phyloP scores from a whole-genome alignment of 345 rosid genomes.

The Hibiscus syriacus region DNA sequence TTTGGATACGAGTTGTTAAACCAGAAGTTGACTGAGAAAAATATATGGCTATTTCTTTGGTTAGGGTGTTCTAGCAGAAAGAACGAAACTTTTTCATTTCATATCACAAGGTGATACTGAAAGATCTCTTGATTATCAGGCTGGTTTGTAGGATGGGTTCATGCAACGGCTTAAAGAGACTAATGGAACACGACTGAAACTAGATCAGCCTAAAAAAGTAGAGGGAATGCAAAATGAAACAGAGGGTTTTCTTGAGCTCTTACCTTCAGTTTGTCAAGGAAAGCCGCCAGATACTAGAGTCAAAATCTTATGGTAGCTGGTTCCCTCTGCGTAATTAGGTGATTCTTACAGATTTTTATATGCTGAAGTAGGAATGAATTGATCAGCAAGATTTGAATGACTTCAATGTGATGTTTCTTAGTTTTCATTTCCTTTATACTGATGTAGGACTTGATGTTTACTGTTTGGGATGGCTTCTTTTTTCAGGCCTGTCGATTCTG shows the following conservation, averaged over 20 bases:
- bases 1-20: not conserved
- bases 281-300: not conserved
- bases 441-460: not conserved
- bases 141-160: not conserved
- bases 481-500: not conserved
- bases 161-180: not conserved
- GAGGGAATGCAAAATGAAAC: not conserved
- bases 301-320: not conserved
- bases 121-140: not conserved
- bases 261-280: not conserved
- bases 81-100: not conserved
- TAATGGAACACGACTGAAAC: conserved; percentile 2
- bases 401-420: not conserved
- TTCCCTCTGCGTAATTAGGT: not conserved
- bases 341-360: not conserved
- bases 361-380: conserved; percentile 10
- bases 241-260: not conserved
- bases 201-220: not conserved
- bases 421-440: not conserved
- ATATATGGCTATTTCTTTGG: not conserved
- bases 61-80: not conserved
- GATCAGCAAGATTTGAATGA: conserved; percentile 4
- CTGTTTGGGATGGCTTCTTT: not conserved
- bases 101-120: not conserved
- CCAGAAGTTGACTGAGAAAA: not conserved